Evolutionary conservation across 768 basidiomycete genomes (phyloP), one percentile per base, ranked within the genome.

Genomic region (Termitomyces sp.): DNA sequence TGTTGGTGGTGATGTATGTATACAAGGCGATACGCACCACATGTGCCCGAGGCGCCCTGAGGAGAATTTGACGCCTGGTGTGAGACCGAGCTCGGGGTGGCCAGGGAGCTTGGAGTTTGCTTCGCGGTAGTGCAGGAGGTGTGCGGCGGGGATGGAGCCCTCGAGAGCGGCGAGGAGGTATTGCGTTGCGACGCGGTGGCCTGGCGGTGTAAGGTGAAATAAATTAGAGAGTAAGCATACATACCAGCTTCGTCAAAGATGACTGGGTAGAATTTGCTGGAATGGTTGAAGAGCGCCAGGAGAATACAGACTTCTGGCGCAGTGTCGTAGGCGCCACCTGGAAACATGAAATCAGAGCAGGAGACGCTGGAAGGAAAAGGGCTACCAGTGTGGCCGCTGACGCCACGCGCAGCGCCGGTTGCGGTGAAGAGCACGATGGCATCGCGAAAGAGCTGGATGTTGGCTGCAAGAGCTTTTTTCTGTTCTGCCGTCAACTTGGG

Each of bases 1-100:
- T 51, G 25, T 12, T 12, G 29, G n/a, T 40, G n/a, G 4, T 2
- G 38, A 29, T 8, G 25, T 43, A 5, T 1, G 15, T 9, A 7
- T 4, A 32, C 5, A 40, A 17, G 49, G 45, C 25, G 43, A 2
- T 47, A 70, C 78, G 54, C 64, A 81, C 92, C 92, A 95, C 83
- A 94, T 86, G 74, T 95, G 93, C 1, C 93, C 93, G 20, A 95
- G 83, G 70, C 93, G 89, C n/a, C 93, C 93, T 1, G 92, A 94
- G 3, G 92, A 94, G 76, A 95, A 95, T 74, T 93, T 92, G 75
- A 95, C 85, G 34, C 93, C 93, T n/a, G 93, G 93, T 0, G 93
- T 94, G 61, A 94, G 79, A 29, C 93, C 93, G 7, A 94, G 80
- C 74, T 94, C 93, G 14, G 93, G 93, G 69, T 95, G 93, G 14